Evolutionary conservation across 495 filamentous ascomycete genomes (phyloP), one percentile per base, ranked within the genome.

Genomic region (Clohesyomyces aquaticus): DNA sequence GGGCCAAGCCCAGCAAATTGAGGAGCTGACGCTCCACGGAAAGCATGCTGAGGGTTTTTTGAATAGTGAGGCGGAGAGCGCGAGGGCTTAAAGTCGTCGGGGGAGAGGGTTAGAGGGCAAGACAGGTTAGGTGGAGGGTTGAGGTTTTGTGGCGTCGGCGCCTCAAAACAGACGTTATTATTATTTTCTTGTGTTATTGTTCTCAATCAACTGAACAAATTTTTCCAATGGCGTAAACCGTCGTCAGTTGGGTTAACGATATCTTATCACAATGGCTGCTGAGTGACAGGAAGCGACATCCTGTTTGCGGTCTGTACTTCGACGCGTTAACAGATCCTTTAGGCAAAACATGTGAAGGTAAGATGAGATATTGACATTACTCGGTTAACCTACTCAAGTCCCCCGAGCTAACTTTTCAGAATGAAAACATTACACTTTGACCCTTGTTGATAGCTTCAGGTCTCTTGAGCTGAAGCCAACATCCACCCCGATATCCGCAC

Each of bases 391-490:
- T 55, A 35, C 19, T 32, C 23, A 32, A 25, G 27, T 19, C 14
- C 12, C 29, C 19, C 27, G 22, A 52, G 25, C 8, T n/a, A 25
- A 12, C 22, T 22, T 25, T 25, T 26, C 8, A 10, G 27, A 26
- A 26, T 28, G 4, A 19, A 26, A n/a, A n/a, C n/a, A n/a, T 59
- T 48, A 67, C 38, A 63, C 48, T 18, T 19, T 64, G 27, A 82
- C 57, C 25, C 67, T 75, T 14, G 73, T 76, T 3, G 57, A 73
- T 29, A 76, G 64, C 51, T 76, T 71, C 58, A 67, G 43, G 80
- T 70, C 73, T 55, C 81, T 72, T 56, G 78, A 81, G 53, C 82
- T 83, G 9, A 78, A 73, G 1, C 80, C 82, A 0, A 83, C 77
- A 22, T 52, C 67, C 19, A 83, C 68, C 2, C 67, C 74, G 68